phyloP scores from a whole-genome alignment of 768 basidiomycete species.

The Strobilomyces dryophilus region DNA sequence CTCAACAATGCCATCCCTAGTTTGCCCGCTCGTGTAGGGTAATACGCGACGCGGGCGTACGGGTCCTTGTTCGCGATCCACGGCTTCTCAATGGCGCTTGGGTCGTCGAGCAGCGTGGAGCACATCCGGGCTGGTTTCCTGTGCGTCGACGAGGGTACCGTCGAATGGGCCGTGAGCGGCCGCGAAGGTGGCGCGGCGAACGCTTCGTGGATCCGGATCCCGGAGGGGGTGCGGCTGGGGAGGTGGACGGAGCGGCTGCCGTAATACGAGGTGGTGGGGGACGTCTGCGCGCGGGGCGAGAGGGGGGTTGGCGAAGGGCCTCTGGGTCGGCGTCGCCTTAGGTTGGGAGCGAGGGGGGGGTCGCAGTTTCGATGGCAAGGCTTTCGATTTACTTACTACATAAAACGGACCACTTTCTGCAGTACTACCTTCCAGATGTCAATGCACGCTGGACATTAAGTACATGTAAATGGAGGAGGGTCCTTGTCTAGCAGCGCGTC shows the following conservation, averaged over 20 bases:
- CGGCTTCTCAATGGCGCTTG: slow-evolving; percentile 44
- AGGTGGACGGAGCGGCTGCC: slow-evolving; percentile 33
- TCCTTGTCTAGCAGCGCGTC: too few species aligned
- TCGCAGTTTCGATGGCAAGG: too few species aligned
- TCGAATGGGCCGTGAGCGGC: slow-evolving; percentile 52
- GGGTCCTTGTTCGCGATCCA: slow-evolving; percentile 54
- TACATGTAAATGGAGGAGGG: too few species aligned
- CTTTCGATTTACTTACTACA: too few species aligned
- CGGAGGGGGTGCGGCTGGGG: slow-evolving; percentile 32
- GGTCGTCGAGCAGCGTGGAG: slow-evolving; percentile 32
- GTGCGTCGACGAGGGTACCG: slow-evolving; percentile 37
- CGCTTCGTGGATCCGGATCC: slow-evolving; percentile 45
- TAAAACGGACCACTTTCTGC: too few species aligned
- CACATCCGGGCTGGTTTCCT: slow-evolving; percentile 27
- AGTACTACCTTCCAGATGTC: too few species aligned
- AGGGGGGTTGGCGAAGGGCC: slow-evolving; percentile 22
- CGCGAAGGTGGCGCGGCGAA: slow-evolving; percentile 58
- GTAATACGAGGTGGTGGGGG: slow-evolving; percentile 35
- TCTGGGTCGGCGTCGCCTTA: slow-evolving; percentile 23
- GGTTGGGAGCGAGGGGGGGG: slow-evolving; percentile 4
- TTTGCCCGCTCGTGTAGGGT: too few species aligned
- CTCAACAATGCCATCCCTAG: too few species aligned
- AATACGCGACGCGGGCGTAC: slow-evolving; percentile 49
- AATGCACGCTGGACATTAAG: too few species aligned
- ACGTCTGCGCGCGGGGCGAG: slow-evolving; percentile 41